These are phyloP conservation scores for Alternaria longipes DNA, from an alignment of 2,329 filamentous ascomycete species.

Conservation along the genomic window DNA sequence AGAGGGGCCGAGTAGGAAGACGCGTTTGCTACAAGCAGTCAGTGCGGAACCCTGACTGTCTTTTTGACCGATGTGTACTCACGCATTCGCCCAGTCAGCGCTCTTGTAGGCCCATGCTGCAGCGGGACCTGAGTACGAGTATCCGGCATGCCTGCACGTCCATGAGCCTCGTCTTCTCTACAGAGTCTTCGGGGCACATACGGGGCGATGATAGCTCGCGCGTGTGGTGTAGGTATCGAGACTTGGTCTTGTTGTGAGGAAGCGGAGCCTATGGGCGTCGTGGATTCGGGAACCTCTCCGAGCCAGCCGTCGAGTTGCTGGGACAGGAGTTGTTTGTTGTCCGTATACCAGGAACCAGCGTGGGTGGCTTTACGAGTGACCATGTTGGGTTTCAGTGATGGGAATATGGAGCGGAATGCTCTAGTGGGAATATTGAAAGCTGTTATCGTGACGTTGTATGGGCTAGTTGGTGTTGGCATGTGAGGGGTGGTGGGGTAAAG, in stretches of 20 bases:
- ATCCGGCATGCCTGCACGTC: slow-evolving; percentile 82
- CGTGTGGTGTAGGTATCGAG: slow-evolving; percentile 73
- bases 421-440: neutral
- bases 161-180: slow-evolving; percentile 36
- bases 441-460: slow-evolving; percentile 1
- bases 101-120: slow-evolving; percentile 95
- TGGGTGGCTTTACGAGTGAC: slow-evolving; percentile 70
- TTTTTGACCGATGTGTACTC: slow-evolving; percentile 41
- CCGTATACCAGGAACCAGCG: slow-evolving; percentile 88
- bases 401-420: neutral
- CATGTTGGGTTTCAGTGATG: slow-evolving; percentile 33
- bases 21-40: slow-evolving; percentile 69
- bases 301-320: slow-evolving; percentile 79
- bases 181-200: slow-evolving; percentile 60
- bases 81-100: slow-evolving; percentile 81
- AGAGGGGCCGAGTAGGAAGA: slow-evolving; percentile 93
- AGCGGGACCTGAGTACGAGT: slow-evolving; percentile 87
- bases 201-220: slow-evolving; percentile 91
- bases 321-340: slow-evolving; percentile 67
- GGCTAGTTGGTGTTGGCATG: slow-evolving; percentile 4
- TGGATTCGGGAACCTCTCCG: slow-evolving; percentile 70
- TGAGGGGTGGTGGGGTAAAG: slow-evolving; percentile 13
- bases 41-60: neutral
- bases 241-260: slow-evolving; percentile 49
- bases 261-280: slow-evolving; percentile 67